Evolutionary conservation across 768 basidiomycete species (phyloP).

Genomic region (Inosperma sp.): DNA sequence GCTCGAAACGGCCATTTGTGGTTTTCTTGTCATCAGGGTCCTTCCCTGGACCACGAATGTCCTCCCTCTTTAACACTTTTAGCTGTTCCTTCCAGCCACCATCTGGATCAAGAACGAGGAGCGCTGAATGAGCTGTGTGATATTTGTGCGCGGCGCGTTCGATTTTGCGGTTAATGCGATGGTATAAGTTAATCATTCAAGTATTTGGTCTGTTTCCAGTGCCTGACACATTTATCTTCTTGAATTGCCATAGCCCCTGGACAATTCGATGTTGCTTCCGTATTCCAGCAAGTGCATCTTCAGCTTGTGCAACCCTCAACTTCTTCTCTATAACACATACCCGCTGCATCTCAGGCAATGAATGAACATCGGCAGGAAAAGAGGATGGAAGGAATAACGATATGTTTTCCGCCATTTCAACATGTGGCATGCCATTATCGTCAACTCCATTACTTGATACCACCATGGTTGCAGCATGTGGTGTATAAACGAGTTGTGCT

Average conservation of each 20-base stretch:
- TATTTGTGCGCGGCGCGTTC: constrained; percentile 13
- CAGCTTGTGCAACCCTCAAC: constrained; percentile 17
- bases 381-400: constrained; percentile 9
- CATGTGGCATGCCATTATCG: not conserved
- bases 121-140: constrained; percentile 8
- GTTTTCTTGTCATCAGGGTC: constrained; percentile 10
- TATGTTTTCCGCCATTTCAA: not conserved
- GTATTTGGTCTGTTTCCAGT: constrained; percentile 23
- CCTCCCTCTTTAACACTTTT: constrained; percentile 2
- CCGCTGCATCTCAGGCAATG: not conserved
- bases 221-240: constrained; percentile 19
- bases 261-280: constrained; percentile 14
- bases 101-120: constrained; percentile 13
- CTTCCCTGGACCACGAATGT: constrained; percentile 18
- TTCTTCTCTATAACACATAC: constrained; percentile 10
- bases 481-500: constrained; percentile 13
- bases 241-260: constrained; percentile 19
- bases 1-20: constrained; percentile 4
- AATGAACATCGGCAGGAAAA: not conserved
- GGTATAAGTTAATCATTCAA: constrained; percentile 12
- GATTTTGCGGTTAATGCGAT: constrained; percentile 7
- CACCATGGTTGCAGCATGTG: constrained; percentile 8
- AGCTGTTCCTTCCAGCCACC: constrained; percentile 13
- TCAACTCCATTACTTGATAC: not conserved
- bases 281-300: constrained; percentile 22